Base-by-base conservation (phyloP, 495 filamentous ascomycete species). In the Astrocystis sublimbata region DNA sequence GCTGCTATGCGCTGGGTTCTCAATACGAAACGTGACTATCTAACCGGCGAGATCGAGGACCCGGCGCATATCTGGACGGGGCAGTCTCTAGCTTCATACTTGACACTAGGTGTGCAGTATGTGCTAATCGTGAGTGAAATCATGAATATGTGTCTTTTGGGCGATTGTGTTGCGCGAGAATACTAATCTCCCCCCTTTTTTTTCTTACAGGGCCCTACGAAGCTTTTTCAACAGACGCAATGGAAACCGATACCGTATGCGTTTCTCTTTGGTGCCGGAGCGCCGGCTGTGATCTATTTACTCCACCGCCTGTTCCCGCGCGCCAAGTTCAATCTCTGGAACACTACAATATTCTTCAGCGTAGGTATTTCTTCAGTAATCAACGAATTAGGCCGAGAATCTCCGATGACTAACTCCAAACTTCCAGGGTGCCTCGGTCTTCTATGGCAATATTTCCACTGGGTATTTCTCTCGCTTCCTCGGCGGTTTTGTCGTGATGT, bases 51-150 rank as follows among this genome's bases (percentile, higher is more conserved):
- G 19, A 74, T 79, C 46, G 73, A 64, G 1, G 83, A 86, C 52
- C 81, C 82, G 0, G 74, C 82, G 1, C 76, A 80, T 60, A 83
- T 85, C 58, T 86, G 83, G 84, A 85, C 82, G 0, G 82, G 80
- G 5, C 84, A 86, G 54, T 60, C 53, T 3, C 55, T 85, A 1
- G 65, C 73, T 1, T 66, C 61, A 19, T 81, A 73, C 23, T 75
- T 85, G 49, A 83, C 81, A 1, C 72, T 80, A 45, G 81, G 78
- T 5, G 76, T 81, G 3, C 82, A 85, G 68, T 86, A 85, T 52
- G 83, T 83, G 9, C 69, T 86, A 17, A 68, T 86, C 21, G 73
- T 75, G 56, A 65, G 70, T 69, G 31, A 33, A 33, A 24, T 12
- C 23, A 42, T 3, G 23, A 51, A 33, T 2, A 9, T 13, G n/a